Evolutionary conservation across 106 monocot genomes (phyloP).

Genomic region (Hemerocallis citrina): DNA sequence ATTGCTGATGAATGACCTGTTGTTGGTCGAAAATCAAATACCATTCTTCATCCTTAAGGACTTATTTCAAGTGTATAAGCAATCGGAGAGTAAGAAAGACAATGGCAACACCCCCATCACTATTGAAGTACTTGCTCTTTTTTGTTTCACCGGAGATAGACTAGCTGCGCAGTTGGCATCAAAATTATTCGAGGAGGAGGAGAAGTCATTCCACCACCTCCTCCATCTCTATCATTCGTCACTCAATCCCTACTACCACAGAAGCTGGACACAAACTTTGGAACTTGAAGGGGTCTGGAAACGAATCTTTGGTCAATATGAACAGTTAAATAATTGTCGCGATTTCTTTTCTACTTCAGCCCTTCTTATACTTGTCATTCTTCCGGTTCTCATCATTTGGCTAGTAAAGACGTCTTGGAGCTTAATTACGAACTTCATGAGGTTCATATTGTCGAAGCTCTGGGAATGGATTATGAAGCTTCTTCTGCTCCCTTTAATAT

Average conservation of each 20-base stretch:
- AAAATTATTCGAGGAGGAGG: not conserved
- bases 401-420: not conserved
- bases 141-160: not conserved
- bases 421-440: not conserved
- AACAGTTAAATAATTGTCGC: not conserved
- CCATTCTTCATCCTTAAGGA: not conserved
- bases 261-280: too few species aligned
- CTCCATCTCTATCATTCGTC: not conserved
- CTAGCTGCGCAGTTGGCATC: not conserved
- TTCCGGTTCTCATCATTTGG: not conserved
- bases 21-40: constrained; percentile 10
- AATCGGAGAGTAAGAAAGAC: too few species aligned
- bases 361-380: not conserved
- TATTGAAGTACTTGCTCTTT: not conserved
- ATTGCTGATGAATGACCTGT: constrained; percentile 4
- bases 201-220: not conserved
- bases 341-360: too few species aligned
- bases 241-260: not conserved
- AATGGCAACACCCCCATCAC: too few species aligned
- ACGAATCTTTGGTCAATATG: too few species aligned
- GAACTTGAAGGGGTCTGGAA: too few species aligned
- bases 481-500: too few species aligned
- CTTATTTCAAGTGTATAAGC: not conserved
- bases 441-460: too few species aligned
- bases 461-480: too few species aligned